phyloP scores from a whole-genome alignment of 176 grass and related monocot species.

The Zoysia japonica region DNA sequence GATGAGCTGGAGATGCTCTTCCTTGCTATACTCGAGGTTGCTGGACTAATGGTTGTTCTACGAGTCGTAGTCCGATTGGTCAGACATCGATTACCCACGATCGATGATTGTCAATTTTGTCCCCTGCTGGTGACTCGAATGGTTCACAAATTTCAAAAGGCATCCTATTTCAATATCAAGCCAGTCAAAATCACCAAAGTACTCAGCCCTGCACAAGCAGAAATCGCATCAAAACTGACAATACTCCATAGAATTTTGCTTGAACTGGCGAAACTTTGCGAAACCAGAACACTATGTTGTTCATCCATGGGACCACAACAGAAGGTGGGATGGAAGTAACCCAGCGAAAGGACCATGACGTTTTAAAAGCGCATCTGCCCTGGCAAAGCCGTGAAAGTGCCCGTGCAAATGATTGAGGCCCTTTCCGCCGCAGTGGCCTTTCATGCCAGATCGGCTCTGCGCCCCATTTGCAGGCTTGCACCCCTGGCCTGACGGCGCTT shows the following conservation, averaged over 20 bases:
- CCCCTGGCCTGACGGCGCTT: slow-evolving; percentile 30
- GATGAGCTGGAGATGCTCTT: not conserved
- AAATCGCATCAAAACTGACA: not conserved
- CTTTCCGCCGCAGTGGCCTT: slow-evolving; percentile 18
- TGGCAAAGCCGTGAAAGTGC: slow-evolving; percentile 34
- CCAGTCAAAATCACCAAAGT: slow-evolving; percentile 2
- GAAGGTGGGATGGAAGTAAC: slow-evolving; percentile 33
- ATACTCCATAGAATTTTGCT: not conserved
- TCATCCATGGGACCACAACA: slow-evolving; percentile 20
- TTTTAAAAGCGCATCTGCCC: slow-evolving; percentile 30
- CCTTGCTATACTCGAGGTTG: not conserved
- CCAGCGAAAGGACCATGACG: slow-evolving; percentile 38
- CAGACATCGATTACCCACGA: not conserved
- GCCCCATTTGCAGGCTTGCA: slow-evolving; percentile 25
- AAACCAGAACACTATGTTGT: not conserved
- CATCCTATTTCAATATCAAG: not conserved
- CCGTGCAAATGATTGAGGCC: slow-evolving; percentile 45
- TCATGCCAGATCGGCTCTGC: slow-evolving; percentile 39
- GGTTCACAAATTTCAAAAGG: not conserved
- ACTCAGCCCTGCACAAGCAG: not conserved
- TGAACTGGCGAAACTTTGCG: no score
- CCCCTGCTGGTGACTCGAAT: not conserved
- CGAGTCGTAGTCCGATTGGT: not conserved
- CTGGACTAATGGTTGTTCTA: not conserved
- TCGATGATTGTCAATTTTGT: not conserved